phyloP scores from a whole-genome alignment of 495 filamentous ascomycete genomes.

The Penicillium tannophilum region DNA sequence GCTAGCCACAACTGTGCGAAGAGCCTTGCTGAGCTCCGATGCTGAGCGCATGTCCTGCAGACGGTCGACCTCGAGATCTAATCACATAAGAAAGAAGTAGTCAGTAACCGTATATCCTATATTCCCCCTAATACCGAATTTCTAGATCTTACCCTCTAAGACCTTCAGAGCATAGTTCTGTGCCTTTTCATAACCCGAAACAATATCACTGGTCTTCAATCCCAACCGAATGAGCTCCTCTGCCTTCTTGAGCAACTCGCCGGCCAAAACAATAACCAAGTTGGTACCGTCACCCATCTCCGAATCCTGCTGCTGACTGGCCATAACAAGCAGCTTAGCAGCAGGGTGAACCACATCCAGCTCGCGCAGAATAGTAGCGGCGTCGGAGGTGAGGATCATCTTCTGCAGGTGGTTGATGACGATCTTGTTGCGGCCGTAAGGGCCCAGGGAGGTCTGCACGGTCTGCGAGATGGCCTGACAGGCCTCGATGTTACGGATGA shows the following conservation, averaged over 20 bases:
- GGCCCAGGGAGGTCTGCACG: conserved; percentile 94
- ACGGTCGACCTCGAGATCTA: conserved; percentile 87
- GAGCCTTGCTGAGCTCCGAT: conserved; percentile 88
- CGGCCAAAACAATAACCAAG: conserved; percentile 92
- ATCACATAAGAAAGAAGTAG: conserved; percentile 1
- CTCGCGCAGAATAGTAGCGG: conserved; percentile 94
- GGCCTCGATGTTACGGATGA: conserved; percentile 97
- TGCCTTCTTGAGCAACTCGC: conserved; percentile 95
- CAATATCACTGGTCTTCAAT: conserved; percentile 94
- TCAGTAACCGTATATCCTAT: conserved; percentile 17
- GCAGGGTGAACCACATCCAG: conserved; percentile 98
- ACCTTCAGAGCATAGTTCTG: conserved; percentile 81
- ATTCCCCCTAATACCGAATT: background rate
- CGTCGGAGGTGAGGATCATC: conserved; percentile 98
- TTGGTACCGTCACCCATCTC: conserved; percentile 99
- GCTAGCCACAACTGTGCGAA: conserved; percentile 91
- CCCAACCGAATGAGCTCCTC: conserved; percentile 95
- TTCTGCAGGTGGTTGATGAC: conserved; percentile 99
- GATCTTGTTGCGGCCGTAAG: conserved; percentile 99
- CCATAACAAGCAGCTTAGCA: conserved; percentile 98
- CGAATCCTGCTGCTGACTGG: conserved; percentile 95
- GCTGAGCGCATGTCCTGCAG: conserved; percentile 79
- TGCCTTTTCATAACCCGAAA: conserved; percentile 92
- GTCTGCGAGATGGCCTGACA: conserved; percentile 94
- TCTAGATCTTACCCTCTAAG: conserved; percentile 65